Conservation (phyloP, 2,329 filamentous ascomycete species). For the Teratosphaeria gauchensis region DNA sequence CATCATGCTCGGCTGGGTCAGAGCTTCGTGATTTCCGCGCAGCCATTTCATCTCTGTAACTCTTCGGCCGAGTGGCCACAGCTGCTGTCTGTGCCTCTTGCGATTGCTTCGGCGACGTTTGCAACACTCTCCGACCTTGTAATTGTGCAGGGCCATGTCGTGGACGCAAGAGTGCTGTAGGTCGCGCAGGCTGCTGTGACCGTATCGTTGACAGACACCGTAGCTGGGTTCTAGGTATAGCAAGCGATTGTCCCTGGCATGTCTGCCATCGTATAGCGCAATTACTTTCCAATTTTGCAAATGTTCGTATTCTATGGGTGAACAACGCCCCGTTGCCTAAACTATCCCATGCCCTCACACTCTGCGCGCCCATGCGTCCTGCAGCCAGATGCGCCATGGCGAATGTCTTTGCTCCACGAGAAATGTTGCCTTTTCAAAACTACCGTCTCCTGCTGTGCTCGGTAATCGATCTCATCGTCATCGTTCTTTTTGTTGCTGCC, state of each 20-base stretch:
- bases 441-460: neutral
- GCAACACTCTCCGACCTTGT: conserved; percentile 9
- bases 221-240: conserved; percentile 5
- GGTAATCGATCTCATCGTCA: neutral
- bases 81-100: conserved; percentile 7
- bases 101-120: conserved; percentile 9
- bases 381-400: conserved; percentile 1
- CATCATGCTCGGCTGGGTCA: conserved; percentile 18
- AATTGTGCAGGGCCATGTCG: neutral
- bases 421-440: neutral
- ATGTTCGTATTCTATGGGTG: conserved; percentile 22
- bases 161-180: neutral
- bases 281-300: neutral
- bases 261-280: neutral
- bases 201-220: conserved; percentile 11
- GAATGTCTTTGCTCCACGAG: neutral
- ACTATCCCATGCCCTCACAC: conserved; percentile 22
- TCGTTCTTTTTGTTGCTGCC: neutral
- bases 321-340: conserved; percentile 26
- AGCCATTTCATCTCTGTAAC: conserved; percentile 10
- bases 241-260: neutral
- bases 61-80: conserved; percentile 3
- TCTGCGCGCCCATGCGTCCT: conserved; percentile 12
- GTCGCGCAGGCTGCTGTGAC: conserved; percentile 2
- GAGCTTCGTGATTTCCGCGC: neutral